Conservation (phyloP, 176 grass and related monocot species). For the Rhynchospora pubera region DNA sequence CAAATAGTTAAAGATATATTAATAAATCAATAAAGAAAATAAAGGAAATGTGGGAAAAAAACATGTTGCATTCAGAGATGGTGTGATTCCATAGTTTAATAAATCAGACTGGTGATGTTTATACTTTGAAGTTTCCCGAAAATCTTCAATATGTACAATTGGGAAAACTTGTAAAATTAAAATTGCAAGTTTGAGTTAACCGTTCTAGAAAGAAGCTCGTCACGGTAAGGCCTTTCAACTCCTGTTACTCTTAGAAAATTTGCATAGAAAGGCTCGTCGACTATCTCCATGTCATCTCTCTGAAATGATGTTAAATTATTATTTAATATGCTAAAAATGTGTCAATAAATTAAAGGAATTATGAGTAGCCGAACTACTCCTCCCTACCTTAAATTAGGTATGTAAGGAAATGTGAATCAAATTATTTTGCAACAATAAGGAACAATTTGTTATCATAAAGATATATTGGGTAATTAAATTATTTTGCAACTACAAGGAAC, state of each 20-base stretch:
- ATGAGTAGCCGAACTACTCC: background rate
- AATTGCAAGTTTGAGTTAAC: conserved; percentile 19
- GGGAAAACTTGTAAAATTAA: background rate
- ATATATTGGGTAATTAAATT: too few species aligned
- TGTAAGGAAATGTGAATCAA: background rate
- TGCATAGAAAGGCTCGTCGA: conserved; percentile 86
- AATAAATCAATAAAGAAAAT: background rate
- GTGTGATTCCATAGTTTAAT: background rate
- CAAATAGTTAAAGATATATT: background rate
- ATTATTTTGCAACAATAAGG: background rate
- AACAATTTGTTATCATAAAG: background rate
- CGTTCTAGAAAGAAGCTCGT: conserved; percentile 57
- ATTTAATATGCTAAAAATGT: background rate
- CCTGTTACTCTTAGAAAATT: conserved; percentile 57
- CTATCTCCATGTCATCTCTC: conserved; percentile 77
- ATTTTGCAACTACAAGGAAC: too few species aligned
- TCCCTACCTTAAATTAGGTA: background rate
- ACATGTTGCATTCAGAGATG: background rate
- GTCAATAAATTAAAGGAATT: background rate
- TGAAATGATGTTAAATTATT: conserved; percentile 11
- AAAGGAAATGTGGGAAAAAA: background rate
- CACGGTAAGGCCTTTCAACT: conserved; percentile 58
- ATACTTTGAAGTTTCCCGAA: background rate
- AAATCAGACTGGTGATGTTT: background rate
- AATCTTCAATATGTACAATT: background rate